Base-by-base conservation (phyloP, 2,329 filamentous ascomycete species). In the Hyphodiscus sp. region DNA sequence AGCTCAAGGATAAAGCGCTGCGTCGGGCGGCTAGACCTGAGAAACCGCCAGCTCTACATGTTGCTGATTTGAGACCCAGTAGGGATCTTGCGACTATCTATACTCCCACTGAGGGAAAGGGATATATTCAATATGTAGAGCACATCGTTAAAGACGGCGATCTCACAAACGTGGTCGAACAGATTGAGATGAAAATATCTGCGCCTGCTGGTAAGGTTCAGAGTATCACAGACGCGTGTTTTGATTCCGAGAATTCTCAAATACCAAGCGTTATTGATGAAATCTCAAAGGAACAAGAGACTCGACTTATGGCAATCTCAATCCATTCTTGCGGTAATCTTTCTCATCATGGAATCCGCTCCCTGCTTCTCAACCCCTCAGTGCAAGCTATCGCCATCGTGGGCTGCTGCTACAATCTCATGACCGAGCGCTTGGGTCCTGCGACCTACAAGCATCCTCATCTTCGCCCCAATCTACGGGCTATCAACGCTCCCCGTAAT, bases 261-360 rank as follows among this genome's bases (percentile, higher is more conserved):
- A 20, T 46, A 33, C 49, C 53, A 13, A 50, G 53, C n/a, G 50
- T 52, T n/a, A 42, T 55, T 2, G 47, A 61, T 18, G 49, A 57
- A n/a, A 60, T 60, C 9, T 48, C 55, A 7, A 58, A 67, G 47
- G 65, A 70, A 53, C 60, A 68, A 18, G 70, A 76, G 15, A 73
- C 76, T 56, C 73, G 72, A 10, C 75, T 95, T 41, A 91, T 96
- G 85, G 88, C 92, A 16, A 85, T 97, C 29, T 97, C 94, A 0
- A 89, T 99, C 18, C 94, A 99, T 70, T 97, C 92, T 0, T 99
- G 94, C 67, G 94, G 94, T 26, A 97, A 99, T 62, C 82, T 99
- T n/a, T 87, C 95, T 0, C 94, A 99, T 69, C 91, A 95, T 67
- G 94, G 89, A 10, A 85, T 99, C 53, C 85, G 89, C 15, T 95